phyloP scores from a whole-genome alignment of 768 basidiomycete species.

The Lactarius trivialis region DNA sequence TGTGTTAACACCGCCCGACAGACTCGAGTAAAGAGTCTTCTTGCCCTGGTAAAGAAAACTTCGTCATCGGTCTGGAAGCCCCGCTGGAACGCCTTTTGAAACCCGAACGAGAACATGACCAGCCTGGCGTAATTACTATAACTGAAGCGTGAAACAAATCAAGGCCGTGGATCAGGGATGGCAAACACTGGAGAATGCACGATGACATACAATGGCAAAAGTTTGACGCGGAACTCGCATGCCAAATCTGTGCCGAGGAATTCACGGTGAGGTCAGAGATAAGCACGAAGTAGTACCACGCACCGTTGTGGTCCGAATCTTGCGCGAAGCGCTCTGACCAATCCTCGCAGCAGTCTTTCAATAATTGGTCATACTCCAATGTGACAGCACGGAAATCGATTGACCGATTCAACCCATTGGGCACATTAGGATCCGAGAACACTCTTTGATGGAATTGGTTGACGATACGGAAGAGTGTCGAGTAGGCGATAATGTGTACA shows the following conservation, averaged over 20 bases:
- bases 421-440: constrained; percentile 19
- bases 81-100: constrained; percentile 33
- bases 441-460: constrained; percentile 20
- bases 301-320: constrained; percentile 20
- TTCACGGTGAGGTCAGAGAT: too few relatives aligned
- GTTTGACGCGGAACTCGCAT: too few relatives aligned
- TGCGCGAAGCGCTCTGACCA: constrained; percentile 19
- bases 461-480: constrained; percentile 20
- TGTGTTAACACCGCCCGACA: constrained; percentile 3
- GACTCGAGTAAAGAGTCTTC: background rate
- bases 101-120: constrained; percentile 37
- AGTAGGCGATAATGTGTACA: constrained; percentile 21
- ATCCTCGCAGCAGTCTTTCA: constrained; percentile 17
- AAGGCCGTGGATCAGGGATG: background rate
- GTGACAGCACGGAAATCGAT: constrained; percentile 22
- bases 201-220: constrained; percentile 30
- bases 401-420: background rate
- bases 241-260: too few relatives aligned
- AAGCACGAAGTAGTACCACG: background rate
- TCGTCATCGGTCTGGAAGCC: constrained; percentile 24
- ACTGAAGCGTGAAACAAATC: background rate
- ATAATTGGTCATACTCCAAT: constrained; percentile 11
- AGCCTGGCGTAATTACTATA: constrained; percentile 31
- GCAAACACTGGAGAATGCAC: background rate
- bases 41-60: constrained; percentile 27